Evolutionary conservation across 2,329 filamentous ascomycete species (phyloP).

Genomic region (Sporothrix pseudoabietina): DNA sequence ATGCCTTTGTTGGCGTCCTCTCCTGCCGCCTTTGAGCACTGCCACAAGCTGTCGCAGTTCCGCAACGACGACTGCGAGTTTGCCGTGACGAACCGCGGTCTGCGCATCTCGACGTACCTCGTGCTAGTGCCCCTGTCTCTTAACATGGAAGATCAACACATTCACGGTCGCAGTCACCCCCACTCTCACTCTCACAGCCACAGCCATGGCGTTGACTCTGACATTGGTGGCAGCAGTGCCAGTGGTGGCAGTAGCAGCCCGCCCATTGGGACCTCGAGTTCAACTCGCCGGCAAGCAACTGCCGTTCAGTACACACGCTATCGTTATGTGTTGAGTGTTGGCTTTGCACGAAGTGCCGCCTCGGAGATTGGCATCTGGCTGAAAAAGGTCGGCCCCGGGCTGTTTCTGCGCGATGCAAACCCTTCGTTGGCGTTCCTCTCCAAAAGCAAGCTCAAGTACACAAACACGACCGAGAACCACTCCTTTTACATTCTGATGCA

Average conservation of each 20-base stretch:
- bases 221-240: not conserved
- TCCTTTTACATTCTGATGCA: slow-evolving; percentile 28
- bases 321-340: slow-evolving; percentile 29
- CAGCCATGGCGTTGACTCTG: not conserved
- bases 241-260: slow-evolving; percentile 8
- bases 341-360: not conserved
- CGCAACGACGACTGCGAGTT: slow-evolving; percentile 31
- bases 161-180: not conserved
- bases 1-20: slow-evolving; percentile 29
- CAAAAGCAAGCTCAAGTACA: not conserved
- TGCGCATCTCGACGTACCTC: slow-evolving; percentile 30
- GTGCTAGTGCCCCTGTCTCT: slow-evolving; percentile 29
- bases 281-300: not conserved
- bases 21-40: slow-evolving; percentile 25
- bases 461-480: slow-evolving; percentile 28
- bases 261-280: not conserved
- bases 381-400: slow-evolving; percentile 28
- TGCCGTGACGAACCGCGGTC: slow-evolving; percentile 31
- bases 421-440: slow-evolving; percentile 8
- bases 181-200: not conserved
- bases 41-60: slow-evolving; percentile 25
- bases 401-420: slow-evolving; percentile 29
- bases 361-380: slow-evolving; percentile 30
- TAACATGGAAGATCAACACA: not conserved
- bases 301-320: slow-evolving; percentile 14